These are phyloP conservation scores for Populus nigra DNA, from an alignment of 345 rosid genomes.

Conservation along the genomic window DNA sequence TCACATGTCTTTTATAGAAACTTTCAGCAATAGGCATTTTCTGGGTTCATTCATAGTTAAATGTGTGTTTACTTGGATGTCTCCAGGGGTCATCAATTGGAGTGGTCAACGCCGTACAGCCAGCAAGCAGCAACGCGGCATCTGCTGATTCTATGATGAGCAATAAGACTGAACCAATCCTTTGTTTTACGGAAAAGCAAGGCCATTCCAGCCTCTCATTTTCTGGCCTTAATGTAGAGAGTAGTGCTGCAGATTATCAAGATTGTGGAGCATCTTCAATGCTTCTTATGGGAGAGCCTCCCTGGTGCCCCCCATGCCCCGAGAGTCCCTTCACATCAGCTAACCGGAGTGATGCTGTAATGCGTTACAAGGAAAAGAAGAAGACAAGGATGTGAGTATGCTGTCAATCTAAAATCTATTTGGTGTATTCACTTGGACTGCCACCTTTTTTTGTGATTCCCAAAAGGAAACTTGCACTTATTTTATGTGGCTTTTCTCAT, in stretches of 20 bases:
- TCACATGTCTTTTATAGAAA: neutral
- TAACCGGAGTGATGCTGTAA: slow-evolving; percentile 67
- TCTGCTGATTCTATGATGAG: slow-evolving; percentile 88
- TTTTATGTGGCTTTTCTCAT: neutral
- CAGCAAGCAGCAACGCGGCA: slow-evolving; percentile 68
- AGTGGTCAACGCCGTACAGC: slow-evolving; percentile 51
- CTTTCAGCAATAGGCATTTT: neutral
- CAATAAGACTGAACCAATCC: slow-evolving; percentile 80
- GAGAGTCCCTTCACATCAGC: slow-evolving; percentile 59
- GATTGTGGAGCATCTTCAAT: slow-evolving; percentile 85
- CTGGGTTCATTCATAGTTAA: neutral
- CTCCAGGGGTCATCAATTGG: slow-evolving; percentile 56
- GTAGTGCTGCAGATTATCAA: slow-evolving; percentile 76
- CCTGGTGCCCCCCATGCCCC: slow-evolving; percentile 72
- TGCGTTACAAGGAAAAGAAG: slow-evolving; percentile 97
- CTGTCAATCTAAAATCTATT: neutral
- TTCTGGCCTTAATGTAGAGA: slow-evolving; percentile 88
- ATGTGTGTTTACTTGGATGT: slow-evolving; percentile 7
- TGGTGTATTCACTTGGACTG: neutral
- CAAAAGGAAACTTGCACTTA: neutral
- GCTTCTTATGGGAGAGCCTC: slow-evolving; percentile 80
- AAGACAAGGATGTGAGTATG: slow-evolving; percentile 87
- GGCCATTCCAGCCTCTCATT: slow-evolving; percentile 74
- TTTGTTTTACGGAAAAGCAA: slow-evolving; percentile 52
- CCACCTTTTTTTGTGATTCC: neutral